Conservation (phyloP, 2,329 filamentous ascomycete genomes). For the Fusarium nurragi region DNA sequence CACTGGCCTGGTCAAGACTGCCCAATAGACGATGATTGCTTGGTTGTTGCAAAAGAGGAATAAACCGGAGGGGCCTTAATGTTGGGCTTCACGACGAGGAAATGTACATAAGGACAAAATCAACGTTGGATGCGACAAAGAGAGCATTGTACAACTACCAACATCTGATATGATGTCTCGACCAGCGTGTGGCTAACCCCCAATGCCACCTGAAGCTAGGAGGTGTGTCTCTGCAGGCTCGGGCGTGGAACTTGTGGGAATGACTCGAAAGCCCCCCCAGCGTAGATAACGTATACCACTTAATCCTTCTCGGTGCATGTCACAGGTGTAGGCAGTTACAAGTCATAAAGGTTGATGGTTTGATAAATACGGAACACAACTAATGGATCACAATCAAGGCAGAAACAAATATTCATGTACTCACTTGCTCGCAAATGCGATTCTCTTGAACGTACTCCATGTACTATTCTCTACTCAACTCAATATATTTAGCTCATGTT, state of each 20-base stretch:
- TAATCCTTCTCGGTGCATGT: background rate
- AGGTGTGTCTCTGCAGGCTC: too few species aligned
- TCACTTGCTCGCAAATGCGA: background rate
- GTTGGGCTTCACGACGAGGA: conserved; percentile 21
- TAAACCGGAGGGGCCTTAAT: background rate
- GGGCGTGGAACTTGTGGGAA: background rate
- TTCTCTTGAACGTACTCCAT: background rate
- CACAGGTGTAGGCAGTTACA: background rate
- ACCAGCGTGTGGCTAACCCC: background rate
- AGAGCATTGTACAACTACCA: conserved; percentile 37
- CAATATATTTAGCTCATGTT: background rate
- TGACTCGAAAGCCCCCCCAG: background rate
- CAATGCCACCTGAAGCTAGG: too few species aligned
- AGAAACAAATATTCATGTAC: background rate
- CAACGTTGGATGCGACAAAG: conserved; percentile 24
- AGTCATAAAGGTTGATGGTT: too few species aligned
- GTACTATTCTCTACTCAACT: background rate
- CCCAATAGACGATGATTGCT: conserved; percentile 24
- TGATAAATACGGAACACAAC: background rate
- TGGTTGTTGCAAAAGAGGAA: conserved; percentile 8
- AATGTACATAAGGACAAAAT: conserved; percentile 43
- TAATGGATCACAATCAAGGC: background rate
- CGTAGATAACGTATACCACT: background rate
- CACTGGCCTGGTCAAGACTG: conserved; percentile 61
- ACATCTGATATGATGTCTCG: background rate